A percentile compares a stretch with the other conserved stretches of the same genome.
phyloP scores from a whole-genome alignment of 2,329 filamentous ascomycete species.

The Xylariaceae sp. region DNA sequence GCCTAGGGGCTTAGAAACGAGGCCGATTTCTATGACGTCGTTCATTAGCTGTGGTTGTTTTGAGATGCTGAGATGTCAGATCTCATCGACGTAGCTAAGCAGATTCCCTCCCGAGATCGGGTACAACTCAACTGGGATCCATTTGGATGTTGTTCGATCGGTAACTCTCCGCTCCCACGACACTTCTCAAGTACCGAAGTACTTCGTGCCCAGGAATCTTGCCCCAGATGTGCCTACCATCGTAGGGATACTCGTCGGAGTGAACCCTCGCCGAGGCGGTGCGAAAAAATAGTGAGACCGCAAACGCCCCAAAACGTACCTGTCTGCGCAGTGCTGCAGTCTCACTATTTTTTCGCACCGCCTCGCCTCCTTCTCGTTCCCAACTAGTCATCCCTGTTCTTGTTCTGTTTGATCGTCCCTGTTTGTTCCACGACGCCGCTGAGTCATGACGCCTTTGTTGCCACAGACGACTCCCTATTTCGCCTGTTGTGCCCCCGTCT shows the following conservation, averaged over 20 bases:
- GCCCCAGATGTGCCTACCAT: not conserved
- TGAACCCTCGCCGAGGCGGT: too few relatives aligned
- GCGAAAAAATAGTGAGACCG: too few relatives aligned
- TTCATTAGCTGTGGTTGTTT: constrained; percentile 17
- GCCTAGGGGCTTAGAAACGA: not conserved
- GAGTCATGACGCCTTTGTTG: constrained; percentile 4
- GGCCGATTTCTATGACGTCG: constrained; percentile 20
- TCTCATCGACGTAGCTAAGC: not conserved
- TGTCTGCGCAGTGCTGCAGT: too few relatives aligned
- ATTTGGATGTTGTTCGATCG: not conserved
- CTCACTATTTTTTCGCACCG: too few relatives aligned
- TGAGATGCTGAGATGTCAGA: not conserved
- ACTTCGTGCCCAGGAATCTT: not conserved
- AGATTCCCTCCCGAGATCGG: not conserved
- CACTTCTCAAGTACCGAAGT: not conserved
- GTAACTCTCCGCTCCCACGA: not conserved
- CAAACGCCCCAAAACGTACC: too few relatives aligned
- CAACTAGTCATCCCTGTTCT: not conserved
- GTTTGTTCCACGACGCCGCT: not conserved
- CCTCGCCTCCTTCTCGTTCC: constrained; percentile 1
- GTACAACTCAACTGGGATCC: not conserved
- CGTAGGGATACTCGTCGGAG: constrained; percentile 3
- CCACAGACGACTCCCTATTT: not conserved
- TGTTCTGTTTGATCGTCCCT: not conserved
- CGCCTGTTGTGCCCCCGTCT: not conserved